Evolutionary conservation across 768 basidiomycete species (phyloP).

Genomic region (Pleurotus giganteus): DNA sequence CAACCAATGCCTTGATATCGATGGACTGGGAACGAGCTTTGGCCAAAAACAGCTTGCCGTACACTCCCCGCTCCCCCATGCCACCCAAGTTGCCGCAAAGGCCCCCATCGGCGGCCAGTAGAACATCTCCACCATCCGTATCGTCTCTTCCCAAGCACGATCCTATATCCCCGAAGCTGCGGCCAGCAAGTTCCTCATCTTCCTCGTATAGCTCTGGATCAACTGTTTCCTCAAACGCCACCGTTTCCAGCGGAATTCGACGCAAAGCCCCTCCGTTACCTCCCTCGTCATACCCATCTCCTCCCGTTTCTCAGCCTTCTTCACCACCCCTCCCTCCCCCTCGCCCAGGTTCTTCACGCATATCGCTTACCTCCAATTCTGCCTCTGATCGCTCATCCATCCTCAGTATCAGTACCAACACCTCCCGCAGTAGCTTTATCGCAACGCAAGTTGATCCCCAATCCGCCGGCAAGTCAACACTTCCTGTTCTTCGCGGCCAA

Average conservation of each 20-base stretch:
- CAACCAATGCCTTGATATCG: constrained; percentile 38
- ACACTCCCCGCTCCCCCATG: constrained; percentile 22
- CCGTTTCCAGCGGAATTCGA: constrained; percentile 5
- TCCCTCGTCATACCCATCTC: constrained; percentile 24
- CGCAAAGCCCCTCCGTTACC: constrained; percentile 18
- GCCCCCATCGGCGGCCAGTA: constrained; percentile 20
- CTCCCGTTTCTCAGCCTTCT: constrained; percentile 19
- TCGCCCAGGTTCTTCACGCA: constrained; percentile 21
- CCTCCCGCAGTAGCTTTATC: constrained; percentile 30
- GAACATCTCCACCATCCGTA: neutral
- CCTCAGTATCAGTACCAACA: constrained; percentile 45
- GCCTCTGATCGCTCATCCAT: constrained; percentile 66
- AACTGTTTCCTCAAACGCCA: constrained; percentile 3
- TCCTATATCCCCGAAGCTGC: constrained; percentile 11
- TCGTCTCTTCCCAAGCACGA: constrained; percentile 10
- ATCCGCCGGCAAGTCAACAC: constrained; percentile 14
- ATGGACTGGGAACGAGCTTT: constrained; percentile 53
- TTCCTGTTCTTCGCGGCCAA: constrained; percentile 9
- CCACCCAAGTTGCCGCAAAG: constrained; percentile 52
- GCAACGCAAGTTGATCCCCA: constrained; percentile 18
- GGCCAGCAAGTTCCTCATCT: constrained; percentile 15
- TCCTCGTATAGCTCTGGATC: constrained; percentile 15
- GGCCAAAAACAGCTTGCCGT: constrained; percentile 17
- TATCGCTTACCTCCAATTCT: constrained; percentile 29
- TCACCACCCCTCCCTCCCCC: constrained; percentile 21